Evolutionary conservation across 768 basidiomycete species (phyloP).

Genomic region (Lactarius psammicola): DNA sequence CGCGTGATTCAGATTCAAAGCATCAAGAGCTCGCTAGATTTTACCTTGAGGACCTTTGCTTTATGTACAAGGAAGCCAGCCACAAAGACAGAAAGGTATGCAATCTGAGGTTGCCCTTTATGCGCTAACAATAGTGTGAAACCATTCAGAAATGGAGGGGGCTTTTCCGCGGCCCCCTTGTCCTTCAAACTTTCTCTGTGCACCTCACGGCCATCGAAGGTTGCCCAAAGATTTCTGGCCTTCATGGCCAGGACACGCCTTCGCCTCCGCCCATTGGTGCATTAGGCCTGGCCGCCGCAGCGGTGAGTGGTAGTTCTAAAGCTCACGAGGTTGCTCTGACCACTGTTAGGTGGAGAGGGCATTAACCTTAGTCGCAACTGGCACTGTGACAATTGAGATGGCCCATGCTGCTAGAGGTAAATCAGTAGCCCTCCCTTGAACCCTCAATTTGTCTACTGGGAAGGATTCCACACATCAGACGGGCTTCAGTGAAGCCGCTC

Average conservation of each 20-base stretch:
- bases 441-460: too few species aligned
- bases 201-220: neutral
- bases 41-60: neutral
- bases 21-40: neutral
- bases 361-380: too few species aligned
- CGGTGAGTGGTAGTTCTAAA: neutral
- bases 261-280: neutral
- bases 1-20: neutral
- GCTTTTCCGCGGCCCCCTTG: neutral
- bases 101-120: neutral
- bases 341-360: too few species aligned
- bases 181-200: neutral
- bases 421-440: too few species aligned
- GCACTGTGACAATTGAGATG: too few species aligned
- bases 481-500: too few species aligned
- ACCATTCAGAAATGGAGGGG: conserved; percentile 1
- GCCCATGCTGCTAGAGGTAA: too few species aligned
- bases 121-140: neutral
- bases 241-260: neutral
- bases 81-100: neutral
- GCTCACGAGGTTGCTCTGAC: too few species aligned
- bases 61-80: neutral
- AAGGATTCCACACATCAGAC: too few species aligned
- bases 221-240: neutral
- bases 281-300: neutral